Evolutionary conservation across 495 filamentous ascomycete genomes (phyloP).

Genomic region (Aspergillus saccharolyticus): DNA sequence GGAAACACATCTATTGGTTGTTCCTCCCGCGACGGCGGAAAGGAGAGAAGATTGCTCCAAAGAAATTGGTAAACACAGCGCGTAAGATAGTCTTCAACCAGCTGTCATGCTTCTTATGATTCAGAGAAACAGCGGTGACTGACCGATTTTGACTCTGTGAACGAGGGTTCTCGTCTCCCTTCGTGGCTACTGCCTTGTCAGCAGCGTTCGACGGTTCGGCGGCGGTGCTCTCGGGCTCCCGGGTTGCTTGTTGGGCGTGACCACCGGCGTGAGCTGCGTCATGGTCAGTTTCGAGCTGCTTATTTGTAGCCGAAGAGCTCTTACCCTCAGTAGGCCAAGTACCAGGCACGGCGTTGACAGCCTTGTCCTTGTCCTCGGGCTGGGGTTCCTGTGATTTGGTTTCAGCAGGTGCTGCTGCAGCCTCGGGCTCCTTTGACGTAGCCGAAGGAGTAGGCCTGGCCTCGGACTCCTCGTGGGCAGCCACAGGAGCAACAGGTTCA

Average conservation of each 20-base stretch:
- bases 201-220: background rate
- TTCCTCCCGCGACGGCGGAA: conserved; percentile 37
- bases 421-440: conserved; percentile 17
- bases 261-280: conserved; percentile 36
- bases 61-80: conserved; percentile 39
- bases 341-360: conserved; percentile 11
- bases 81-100: conserved; percentile 44
- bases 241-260: conserved; percentile 11
- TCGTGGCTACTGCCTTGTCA: conserved; percentile 18
- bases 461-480: too few species aligned
- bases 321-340: conserved; percentile 16
- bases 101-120: conserved; percentile 32
- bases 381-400: conserved; percentile 10
- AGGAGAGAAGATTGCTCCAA: conserved; percentile 37
- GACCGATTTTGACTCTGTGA: conserved; percentile 42
- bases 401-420: conserved; percentile 11
- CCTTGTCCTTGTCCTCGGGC: conserved; percentile 18
- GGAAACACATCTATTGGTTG: conserved; percentile 22
- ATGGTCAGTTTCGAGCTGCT: conserved; percentile 33
- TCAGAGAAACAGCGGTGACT: conserved; percentile 42
- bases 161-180: conserved; percentile 35
- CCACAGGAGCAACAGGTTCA: too few species aligned
- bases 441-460: too few species aligned
- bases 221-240: background rate
- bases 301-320: background rate